Evolutionary conservation across 140 eudicot species (phyloP).

Genomic region (Oenanthe javanica): DNA sequence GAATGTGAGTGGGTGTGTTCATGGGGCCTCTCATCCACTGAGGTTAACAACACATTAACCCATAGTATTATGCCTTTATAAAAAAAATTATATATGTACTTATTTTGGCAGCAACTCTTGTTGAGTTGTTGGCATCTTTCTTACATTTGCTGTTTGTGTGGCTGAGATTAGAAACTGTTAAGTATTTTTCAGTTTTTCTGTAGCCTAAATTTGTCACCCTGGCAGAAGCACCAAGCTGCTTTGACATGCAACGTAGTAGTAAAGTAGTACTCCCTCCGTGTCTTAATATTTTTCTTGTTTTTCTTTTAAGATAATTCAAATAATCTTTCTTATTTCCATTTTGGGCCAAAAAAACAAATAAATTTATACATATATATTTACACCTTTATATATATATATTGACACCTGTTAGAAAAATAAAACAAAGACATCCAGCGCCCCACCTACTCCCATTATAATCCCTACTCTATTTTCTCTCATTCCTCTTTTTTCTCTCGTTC

Average conservation of each 20-base stretch:
- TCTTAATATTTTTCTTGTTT: too few species aligned
- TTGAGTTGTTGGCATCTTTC: slow-evolving; percentile 3
- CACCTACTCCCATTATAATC: too few species aligned
- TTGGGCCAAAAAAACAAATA: too few species aligned
- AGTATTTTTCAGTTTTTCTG: background rate
- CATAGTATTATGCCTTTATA: background rate
- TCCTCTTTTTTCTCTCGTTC: too few species aligned
- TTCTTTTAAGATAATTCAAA: too few species aligned
- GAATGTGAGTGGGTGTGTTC: slow-evolving; percentile 22
- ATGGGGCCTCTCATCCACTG: slow-evolving; percentile 3
- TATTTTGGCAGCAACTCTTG: background rate
- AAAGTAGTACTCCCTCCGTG: too few species aligned
- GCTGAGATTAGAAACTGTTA: background rate
- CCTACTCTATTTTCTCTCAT: too few species aligned
- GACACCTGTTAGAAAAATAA: too few species aligned
- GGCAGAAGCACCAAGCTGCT: slow-evolving; percentile 2
- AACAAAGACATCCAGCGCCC: too few species aligned
- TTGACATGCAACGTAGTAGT: slow-evolving; percentile 4
- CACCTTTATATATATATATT: too few species aligned
- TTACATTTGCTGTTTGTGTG: background rate
- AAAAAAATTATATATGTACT: background rate
- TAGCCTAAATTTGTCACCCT: slow-evolving; percentile 7
- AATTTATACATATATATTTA: too few species aligned
- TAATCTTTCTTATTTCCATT: too few species aligned
- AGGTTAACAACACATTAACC: slow-evolving; percentile 2